These are phyloP conservation scores for Gastrolobium bilobum DNA, from an alignment of 306 rosid species.

Conservation along the genomic window DNA sequence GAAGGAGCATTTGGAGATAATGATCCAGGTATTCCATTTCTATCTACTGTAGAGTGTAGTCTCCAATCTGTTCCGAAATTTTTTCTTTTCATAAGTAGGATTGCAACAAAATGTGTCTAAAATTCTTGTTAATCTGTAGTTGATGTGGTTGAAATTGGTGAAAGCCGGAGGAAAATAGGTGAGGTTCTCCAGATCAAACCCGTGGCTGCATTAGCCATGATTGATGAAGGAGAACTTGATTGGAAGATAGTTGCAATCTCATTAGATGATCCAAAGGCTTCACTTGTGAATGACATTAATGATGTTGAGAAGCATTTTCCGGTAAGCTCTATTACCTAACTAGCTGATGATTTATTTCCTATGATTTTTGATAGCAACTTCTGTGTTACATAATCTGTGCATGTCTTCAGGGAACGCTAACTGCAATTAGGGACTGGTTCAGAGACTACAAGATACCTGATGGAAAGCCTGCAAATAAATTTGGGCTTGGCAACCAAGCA, in stretches of 20 bases:
- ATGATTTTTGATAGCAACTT: slow-evolving; percentile 23
- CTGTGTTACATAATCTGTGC: slow-evolving; percentile 44
- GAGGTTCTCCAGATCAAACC: slow-evolving; percentile 90
- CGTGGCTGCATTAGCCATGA: slow-evolving; percentile 96
- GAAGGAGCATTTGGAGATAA: slow-evolving; percentile 97
- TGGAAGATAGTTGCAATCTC: slow-evolving; percentile 98
- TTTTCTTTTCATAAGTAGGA: slow-evolving; percentile 20
- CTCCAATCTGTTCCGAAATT: slow-evolving; percentile 14
- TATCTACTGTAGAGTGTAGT: slow-evolving; percentile 35
- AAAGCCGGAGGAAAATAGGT: slow-evolving; percentile 74
- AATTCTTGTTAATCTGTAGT: slow-evolving; percentile 58
- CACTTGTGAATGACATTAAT: slow-evolving; percentile 78
- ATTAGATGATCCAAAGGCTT: slow-evolving; percentile 91
- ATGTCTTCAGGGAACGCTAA: slow-evolving; percentile 82
- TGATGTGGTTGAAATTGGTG: slow-evolving; percentile 94
- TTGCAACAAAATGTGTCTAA: slow-evolving; percentile 1
- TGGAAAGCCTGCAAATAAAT: slow-evolving; percentile 95
- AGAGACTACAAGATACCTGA: slow-evolving; percentile 98
- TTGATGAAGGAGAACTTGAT: slow-evolving; percentile 99
- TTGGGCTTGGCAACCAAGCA: slow-evolving; percentile 93
- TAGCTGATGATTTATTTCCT: slow-evolving; percentile 24
- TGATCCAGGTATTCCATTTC: slow-evolving; percentile 73
- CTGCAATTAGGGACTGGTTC: slow-evolving; percentile 94
- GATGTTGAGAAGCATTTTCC: slow-evolving; percentile 99
- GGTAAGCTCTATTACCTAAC: slow-evolving; percentile 57